A percentile compares a stretch with the other conserved stretches of the same genome.
Evolutionary conservation across 2,329 filamentous ascomycete genomes (phyloP).

Genomic region (Boeremia exigua): DNA sequence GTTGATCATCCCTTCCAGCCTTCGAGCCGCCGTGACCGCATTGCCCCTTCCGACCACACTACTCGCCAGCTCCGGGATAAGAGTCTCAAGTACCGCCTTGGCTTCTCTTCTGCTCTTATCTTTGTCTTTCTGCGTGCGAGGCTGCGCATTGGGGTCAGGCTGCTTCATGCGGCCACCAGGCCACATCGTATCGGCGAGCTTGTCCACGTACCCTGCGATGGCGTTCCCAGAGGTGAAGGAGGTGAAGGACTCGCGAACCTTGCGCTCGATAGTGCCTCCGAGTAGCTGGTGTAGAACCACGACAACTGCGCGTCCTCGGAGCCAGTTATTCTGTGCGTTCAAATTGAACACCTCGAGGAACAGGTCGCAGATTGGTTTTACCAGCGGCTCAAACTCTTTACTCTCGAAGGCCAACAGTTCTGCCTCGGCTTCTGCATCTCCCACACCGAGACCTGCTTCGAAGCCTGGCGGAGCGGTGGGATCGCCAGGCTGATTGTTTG

Average conservation of each 20-base stretch:
- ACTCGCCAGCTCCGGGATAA: slow-evolving; percentile 88
- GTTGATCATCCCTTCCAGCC: slow-evolving; percentile 89
- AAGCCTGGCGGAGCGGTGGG: slow-evolving; percentile 15
- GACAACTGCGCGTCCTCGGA: slow-evolving; percentile 91
- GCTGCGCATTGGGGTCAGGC: slow-evolving; percentile 46
- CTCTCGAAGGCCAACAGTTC: slow-evolving; percentile 91
- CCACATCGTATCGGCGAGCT: slow-evolving; percentile 82
- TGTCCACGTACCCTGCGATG: slow-evolving; percentile 74
- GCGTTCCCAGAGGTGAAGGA: slow-evolving; percentile 77
- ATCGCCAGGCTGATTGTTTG: slow-evolving; percentile 28
- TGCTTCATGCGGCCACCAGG: slow-evolving; percentile 66
- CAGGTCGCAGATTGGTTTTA: slow-evolving; percentile 97
- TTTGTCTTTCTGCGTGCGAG: slow-evolving; percentile 75
- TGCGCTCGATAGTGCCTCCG: slow-evolving; percentile 93
- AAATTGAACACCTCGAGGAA: slow-evolving; percentile 96
- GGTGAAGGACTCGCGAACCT: slow-evolving; percentile 84
- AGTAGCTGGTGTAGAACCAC: slow-evolving; percentile 95
- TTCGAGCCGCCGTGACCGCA: slow-evolving; percentile 85
- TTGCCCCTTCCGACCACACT: slow-evolving; percentile 93
- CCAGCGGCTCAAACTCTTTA: slow-evolving; percentile 84
- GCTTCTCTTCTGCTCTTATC: slow-evolving; percentile 84
- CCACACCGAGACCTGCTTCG: slow-evolving; percentile 58
- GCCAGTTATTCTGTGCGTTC: slow-evolving; percentile 95
- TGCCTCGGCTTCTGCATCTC: slow-evolving; percentile 81
- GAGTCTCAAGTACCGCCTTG: slow-evolving; percentile 83